Evolutionary conservation across 2,329 filamentous ascomycete species (phyloP).

Genomic region (Venturia aucupariae): DNA sequence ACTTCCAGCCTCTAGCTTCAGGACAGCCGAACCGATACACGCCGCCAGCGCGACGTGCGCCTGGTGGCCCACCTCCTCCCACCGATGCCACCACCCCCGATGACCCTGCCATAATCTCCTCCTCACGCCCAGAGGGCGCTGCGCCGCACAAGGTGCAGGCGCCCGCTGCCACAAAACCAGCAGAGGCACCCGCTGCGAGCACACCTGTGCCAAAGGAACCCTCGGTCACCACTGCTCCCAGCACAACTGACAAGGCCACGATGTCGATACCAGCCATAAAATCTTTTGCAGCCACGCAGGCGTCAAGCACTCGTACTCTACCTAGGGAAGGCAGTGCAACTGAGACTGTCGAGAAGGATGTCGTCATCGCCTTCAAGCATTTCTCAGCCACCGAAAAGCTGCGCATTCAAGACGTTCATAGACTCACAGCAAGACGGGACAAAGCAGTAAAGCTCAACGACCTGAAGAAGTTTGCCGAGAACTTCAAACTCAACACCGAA

Average conservation of each 20-base stretch:
- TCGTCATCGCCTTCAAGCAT: constrained; percentile 54
- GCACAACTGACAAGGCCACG: constrained; percentile 41
- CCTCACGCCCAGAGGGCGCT: constrained; percentile 55
- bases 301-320: constrained; percentile 17
- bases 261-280: constrained; percentile 17
- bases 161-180: constrained; percentile 42
- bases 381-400: constrained; percentile 55
- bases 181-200: background rate
- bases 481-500: constrained; percentile 88
- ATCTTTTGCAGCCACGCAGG: constrained; percentile 20
- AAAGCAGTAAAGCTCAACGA: constrained; percentile 91
- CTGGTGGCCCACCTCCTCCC: constrained; percentile 54
- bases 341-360: constrained; percentile 51
- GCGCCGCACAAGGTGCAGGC: constrained; percentile 28
- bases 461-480: constrained; percentile 86
- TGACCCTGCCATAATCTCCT: constrained; percentile 84
- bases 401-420: constrained; percentile 44
- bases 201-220: background rate
- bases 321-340: constrained; percentile 41
- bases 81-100: constrained; percentile 69
- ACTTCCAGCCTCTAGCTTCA: constrained; percentile 56
- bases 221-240: background rate
- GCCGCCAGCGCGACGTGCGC: constrained; percentile 77
- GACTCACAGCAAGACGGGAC: constrained; percentile 48
- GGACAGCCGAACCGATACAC: constrained; percentile 68